Base-by-base conservation (phyloP, 164 flowering plant species). In the Hamamelis virginiana region DNA sequence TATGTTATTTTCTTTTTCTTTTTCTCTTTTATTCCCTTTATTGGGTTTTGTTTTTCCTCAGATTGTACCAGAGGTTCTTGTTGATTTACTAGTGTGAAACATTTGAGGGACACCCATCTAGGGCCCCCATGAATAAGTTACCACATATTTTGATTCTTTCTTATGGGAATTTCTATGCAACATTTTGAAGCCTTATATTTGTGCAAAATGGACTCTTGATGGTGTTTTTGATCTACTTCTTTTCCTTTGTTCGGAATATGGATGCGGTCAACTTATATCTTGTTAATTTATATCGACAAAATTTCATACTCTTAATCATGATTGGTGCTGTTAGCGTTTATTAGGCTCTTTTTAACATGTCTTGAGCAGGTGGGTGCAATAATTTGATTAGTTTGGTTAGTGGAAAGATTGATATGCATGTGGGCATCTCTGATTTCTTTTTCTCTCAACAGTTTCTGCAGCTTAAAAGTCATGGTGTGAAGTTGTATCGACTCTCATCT, bases 21-120 rank as follows among this genome's bases (percentile, higher is more conserved):
- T 59, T 2, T 57, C 15, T 12, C 15, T 33, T 33, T 33, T 2
- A 33, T 2, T 41, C 69, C 69, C 68, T 55, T 27, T 21, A 33
- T 68, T 63, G 62, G 68, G 73, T 74, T 60, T 75, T 72, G 65
- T 55, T 72, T 62, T 73, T 56, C 57, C 48, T 74, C 70, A 67
- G 69, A 64, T 81, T 81, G 82, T 81, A 76, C 58, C 44, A 9
- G 53, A 66, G 70, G 59, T 69, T 67, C 38, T 53, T 72, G 67
- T 72, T 74, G 78, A 76, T 63, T 76, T 67, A 68, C 62, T 77
- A 77, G 85, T 75, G 75, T 79, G 80, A 75, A 75, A 78, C 78
- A 26, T 68, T 72, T 18, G 58, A 59, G 77, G 77, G 81, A 64
- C 65, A 71, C 76, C 81, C 80, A 75, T 62, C 58, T 82, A 70